These are phyloP conservation scores for Lactarius evosmus DNA, from an alignment of 768 basidiomycete genomes.

Conservation along the genomic window DNA sequence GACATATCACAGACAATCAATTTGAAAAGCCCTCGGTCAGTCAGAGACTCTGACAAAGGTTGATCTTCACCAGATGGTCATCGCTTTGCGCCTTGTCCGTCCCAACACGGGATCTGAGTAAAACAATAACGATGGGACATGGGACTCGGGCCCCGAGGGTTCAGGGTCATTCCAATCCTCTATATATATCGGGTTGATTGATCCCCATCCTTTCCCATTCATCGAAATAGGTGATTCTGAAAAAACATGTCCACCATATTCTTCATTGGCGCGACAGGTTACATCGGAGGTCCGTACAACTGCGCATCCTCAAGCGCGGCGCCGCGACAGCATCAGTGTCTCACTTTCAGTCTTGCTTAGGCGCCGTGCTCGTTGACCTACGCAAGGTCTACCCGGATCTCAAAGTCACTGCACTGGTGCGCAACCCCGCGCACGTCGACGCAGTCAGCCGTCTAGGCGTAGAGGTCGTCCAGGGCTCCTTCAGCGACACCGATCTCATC, in stretches of 20 bases:
- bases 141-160: neutral
- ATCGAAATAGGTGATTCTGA: neutral
- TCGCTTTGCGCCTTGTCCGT: neutral
- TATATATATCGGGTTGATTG: neutral
- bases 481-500: slow-evolving; percentile 12
- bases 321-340: neutral
- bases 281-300: slow-evolving; percentile 16
- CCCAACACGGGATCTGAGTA: neutral
- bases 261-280: slow-evolving; percentile 23
- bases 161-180: neutral
- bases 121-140: neutral
- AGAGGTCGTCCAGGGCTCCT: slow-evolving; percentile 14
- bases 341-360: neutral
- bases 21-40: neutral
- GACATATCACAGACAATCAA: neutral
- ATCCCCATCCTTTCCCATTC: neutral
- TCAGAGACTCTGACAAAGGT: neutral
- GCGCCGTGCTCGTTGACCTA: slow-evolving; percentile 14
- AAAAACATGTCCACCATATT: slow-evolving; percentile 16
- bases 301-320: neutral
- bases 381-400: slow-evolving; percentile 2
- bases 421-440: slow-evolving; percentile 4
- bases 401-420: slow-evolving; percentile 18
- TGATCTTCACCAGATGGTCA: neutral
- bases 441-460: neutral